Conservation (phyloP, 305 asterid species). For the Ajuga reptans region DNA sequence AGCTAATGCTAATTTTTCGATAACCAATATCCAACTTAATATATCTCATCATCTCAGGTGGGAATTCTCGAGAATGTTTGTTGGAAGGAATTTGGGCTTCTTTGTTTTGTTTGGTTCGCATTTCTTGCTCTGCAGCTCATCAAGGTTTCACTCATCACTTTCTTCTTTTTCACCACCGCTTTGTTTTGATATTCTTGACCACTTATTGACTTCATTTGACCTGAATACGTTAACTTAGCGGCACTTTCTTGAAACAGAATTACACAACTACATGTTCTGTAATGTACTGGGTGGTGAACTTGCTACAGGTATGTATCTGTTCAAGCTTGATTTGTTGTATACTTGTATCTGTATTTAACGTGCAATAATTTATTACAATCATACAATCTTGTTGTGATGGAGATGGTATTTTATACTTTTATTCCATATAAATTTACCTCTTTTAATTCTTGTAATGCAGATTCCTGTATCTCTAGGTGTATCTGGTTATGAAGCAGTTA, state of each 20-base stretch:
- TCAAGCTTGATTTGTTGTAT: not conserved
- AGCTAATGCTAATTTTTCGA: not conserved
- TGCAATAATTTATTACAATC: not conserved
- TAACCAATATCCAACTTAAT: slow-evolving; percentile 1
- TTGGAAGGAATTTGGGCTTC: slow-evolving; percentile 92
- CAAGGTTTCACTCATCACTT: slow-evolving; percentile 41
- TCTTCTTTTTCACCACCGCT: not conserved
- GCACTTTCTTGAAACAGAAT: slow-evolving; percentile 43
- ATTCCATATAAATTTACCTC: not conserved
- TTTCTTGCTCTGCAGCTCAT: slow-evolving; percentile 65
- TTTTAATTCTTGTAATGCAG: slow-evolving; percentile 29
- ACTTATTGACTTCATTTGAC: not conserved
- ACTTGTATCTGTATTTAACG: not conserved
- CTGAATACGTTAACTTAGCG: slow-evolving; percentile 19
- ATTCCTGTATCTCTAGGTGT: slow-evolving; percentile 78
- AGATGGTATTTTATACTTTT: not conserved
- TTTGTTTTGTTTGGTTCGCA: slow-evolving; percentile 65
- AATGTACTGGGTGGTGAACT: slow-evolving; percentile 77
- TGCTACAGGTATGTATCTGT: slow-evolving; percentile 56
- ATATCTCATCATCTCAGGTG: slow-evolving; percentile 41
- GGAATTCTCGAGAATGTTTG: slow-evolving; percentile 64
- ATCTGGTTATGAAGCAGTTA: slow-evolving; percentile 54
- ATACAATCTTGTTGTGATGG: not conserved
- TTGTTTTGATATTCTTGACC: not conserved
- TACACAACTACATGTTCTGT: slow-evolving; percentile 57